These are phyloP conservation scores for Diutina pseudorugosa DNA, from an alignment of 1,139 yeast species.

Conservation along the genomic window DNA sequence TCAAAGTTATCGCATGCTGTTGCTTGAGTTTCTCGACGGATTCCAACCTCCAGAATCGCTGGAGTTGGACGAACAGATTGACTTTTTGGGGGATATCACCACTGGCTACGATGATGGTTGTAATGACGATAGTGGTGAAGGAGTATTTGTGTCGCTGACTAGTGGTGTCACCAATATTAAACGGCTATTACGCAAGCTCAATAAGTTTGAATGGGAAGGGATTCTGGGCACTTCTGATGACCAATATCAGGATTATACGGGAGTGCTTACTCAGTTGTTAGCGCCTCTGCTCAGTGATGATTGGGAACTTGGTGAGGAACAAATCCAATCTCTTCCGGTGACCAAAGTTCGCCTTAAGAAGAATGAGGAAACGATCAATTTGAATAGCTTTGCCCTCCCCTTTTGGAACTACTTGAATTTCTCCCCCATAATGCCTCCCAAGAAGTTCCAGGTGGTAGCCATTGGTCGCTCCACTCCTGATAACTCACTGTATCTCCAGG, in stretches of 20 bases:
- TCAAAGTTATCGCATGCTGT: slow-evolving; percentile 18
- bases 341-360: slow-evolving; percentile 21
- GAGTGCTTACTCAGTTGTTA: background rate
- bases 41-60: background rate
- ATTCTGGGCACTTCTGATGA: background rate
- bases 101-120: background rate
- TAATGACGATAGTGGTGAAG: background rate
- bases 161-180: background rate
- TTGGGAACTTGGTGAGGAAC: background rate
- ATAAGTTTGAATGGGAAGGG: slow-evolving; percentile 3
- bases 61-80: slow-evolving; percentile 1
- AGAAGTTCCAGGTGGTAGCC: slow-evolving; percentile 37
- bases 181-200: background rate
- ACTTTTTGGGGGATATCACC: slow-evolving; percentile 3
- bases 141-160: background rate
- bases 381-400: slow-evolving; percentile 24
- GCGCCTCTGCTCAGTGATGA: background rate
- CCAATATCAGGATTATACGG: background rate
- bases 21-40: slow-evolving; percentile 18
- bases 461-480: background rate
- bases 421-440: slow-evolving; percentile 36
- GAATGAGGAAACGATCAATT: slow-evolving; percentile 18
- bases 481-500: background rate
- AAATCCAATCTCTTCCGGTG: slow-evolving; percentile 14
- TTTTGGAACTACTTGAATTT: slow-evolving; percentile 49